Percentiles rank a stretch among this genome's conserved stretches.
Conservation (phyloP, 2,329 filamentous ascomycete genomes). For the Tolypocladium ophioglossoides region DNA sequence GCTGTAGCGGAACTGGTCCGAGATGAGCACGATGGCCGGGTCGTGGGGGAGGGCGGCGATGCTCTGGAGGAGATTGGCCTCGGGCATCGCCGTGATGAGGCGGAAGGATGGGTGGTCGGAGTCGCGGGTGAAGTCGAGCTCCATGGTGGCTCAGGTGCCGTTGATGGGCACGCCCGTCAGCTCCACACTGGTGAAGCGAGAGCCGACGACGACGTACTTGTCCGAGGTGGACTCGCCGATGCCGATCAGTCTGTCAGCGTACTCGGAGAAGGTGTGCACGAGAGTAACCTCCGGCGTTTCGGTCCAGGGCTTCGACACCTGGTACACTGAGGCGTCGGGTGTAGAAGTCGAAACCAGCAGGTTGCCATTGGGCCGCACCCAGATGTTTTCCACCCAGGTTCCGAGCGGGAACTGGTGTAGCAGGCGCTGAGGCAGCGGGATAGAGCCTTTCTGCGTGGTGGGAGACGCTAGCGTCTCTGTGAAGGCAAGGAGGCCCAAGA, state of each 20-base stretch:
- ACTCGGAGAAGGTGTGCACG: not conserved
- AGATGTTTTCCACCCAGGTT: not conserved
- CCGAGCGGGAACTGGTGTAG: not conserved
- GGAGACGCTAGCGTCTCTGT: too few relatives aligned
- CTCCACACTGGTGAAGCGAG: not conserved
- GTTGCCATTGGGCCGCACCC: not conserved
- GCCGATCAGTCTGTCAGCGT: not conserved
- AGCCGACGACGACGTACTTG: not conserved
- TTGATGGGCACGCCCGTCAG: not conserved
- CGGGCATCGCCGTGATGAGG: not conserved
- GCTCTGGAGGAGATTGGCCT: not conserved
- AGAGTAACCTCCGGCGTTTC: not conserved
- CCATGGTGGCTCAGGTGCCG: not conserved
- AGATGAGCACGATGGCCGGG: not conserved
- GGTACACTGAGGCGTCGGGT: not conserved
- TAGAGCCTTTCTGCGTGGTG: not conserved
- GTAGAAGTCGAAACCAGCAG: not conserved
- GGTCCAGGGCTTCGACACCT: not conserved
- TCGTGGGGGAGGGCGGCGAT: not conserved
- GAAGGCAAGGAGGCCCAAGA: too few relatives aligned
- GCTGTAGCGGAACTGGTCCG: not conserved
- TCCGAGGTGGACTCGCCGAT: not conserved
- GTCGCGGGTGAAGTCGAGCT: not conserved
- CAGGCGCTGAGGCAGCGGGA: not conserved
- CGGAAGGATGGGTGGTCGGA: not conserved